Base-by-base conservation (phyloP, 2,329 filamentous ascomycete species). In the Neonectria neomacrospora region DNA sequence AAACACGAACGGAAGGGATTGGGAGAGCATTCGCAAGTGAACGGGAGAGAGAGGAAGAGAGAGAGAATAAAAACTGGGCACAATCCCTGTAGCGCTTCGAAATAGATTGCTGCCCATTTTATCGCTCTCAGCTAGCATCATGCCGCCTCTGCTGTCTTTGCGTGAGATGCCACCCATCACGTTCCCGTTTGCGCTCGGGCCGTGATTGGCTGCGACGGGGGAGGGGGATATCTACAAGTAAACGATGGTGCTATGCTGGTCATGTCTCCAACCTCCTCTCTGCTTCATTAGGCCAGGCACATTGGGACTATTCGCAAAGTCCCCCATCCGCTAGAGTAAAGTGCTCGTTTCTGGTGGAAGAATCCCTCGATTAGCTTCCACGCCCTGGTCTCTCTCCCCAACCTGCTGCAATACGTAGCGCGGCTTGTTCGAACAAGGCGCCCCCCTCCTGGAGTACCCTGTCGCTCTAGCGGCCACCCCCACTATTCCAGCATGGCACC, bases 111-210 rank as follows among this genome's bases (percentile, higher is more conserved):
- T 41, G 28, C 26, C 52, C 23, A 20, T 26, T 26, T 42, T 22
- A n/a, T 30, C 52, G 12, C 26, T 28, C 12, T 54, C 34, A 22
- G 45, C 45, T 48, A n/a, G 26, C 26, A 18, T 28, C 23, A 30
- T 30, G 45, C 45, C 28, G 45, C 45, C 34, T 37, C 14, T 18
- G n/a, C 23, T 42, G 30, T 22, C 10, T 55, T 47, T 34, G 41
- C 26, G 53, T 34, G 23, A 47, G 44, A 39, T 45, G 26, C 28
- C 28, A 32, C 20, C 30, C 26, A 39, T 45, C 60, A 63, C 60
- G 60, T 58, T 63, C 50, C n/a, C 14, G 34, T 54, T 30, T 63
- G 60, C 60, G 60, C 60, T 63, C 60, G 42, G 20, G 41, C 23
- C n/a, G 42, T 63, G 54, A 63, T 63, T 63, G 60, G 60, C 48